Percentiles rank a stretch among this genome's conserved stretches.
Evolutionary conservation across 495 filamentous ascomycete species (phyloP).

Genomic region (Talaromyces proteolyticus): DNA sequence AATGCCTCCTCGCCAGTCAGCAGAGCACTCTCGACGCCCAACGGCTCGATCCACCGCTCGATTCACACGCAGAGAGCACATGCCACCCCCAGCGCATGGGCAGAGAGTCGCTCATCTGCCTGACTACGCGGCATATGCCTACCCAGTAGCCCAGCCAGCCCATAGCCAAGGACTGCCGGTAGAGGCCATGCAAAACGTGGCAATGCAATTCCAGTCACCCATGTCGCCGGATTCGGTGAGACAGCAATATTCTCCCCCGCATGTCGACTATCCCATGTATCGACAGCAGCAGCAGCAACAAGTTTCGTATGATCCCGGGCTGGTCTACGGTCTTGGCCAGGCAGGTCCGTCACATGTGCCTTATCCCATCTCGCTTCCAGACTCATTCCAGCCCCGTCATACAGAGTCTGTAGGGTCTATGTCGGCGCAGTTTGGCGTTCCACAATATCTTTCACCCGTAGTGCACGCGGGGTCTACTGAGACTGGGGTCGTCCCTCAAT

Average conservation of each 20-base stretch:
- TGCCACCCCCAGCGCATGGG: background rate
- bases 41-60: slow-evolving; percentile 18
- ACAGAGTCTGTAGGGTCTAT: slow-evolving; percentile 78
- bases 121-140: slow-evolving; percentile 36
- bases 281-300: slow-evolving; percentile 9
- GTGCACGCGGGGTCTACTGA: slow-evolving; percentile 59
- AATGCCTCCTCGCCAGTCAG: slow-evolving; percentile 16
- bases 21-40: slow-evolving; percentile 29
- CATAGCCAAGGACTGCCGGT: background rate
- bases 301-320: slow-evolving; percentile 54
- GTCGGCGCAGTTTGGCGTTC: slow-evolving; percentile 58
- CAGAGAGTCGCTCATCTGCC: slow-evolving; percentile 11
- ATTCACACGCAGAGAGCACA: background rate
- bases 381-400: slow-evolving; percentile 58
- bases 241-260: slow-evolving; percentile 13
- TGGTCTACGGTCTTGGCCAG: slow-evolving; percentile 79
- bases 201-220: slow-evolving; percentile 41
- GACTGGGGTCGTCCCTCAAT: slow-evolving; percentile 47
- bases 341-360: slow-evolving; percentile 57
- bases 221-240: slow-evolving; percentile 31
- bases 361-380: slow-evolving; percentile 78
- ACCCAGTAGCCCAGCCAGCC: slow-evolving; percentile 24
- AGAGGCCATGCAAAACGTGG: slow-evolving; percentile 25
- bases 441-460: slow-evolving; percentile 71
- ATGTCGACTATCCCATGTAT: background rate